A percentile compares a stretch with the other conserved stretches of the same genome.
Conservation (phyloP, 352 stramenopile species). For the Globisporangium solare region DNA sequence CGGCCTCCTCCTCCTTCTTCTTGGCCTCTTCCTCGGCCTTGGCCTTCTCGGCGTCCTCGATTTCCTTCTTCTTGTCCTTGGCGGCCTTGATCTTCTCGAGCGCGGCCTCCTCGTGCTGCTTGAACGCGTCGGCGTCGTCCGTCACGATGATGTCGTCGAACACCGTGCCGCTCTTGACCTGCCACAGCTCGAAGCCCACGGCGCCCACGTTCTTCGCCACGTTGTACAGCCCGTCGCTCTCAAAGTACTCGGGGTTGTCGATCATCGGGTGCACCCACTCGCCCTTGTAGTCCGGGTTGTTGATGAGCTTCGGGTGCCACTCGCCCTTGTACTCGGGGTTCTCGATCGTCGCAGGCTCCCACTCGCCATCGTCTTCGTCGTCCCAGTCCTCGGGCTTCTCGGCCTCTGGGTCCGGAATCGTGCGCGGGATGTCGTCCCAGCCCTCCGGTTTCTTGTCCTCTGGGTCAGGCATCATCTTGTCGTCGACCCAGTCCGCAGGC, state of each 20-base stretch:
- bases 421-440: constrained; percentile 94
- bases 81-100: constrained; percentile 86
- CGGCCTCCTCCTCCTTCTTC: constrained; percentile 64
- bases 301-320: constrained; percentile 98
- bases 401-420: constrained; percentile 97
- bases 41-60: constrained; percentile 69
- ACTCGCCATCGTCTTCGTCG: constrained; percentile 98
- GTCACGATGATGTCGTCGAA: constrained; percentile 99
- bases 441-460: constrained; percentile 95
- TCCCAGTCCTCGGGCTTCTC: constrained; percentile 98
- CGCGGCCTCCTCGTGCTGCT: constrained; percentile 94
- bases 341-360: constrained; percentile 93
- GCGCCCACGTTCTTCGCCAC: constrained; percentile 94
- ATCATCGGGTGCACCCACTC: constrained; percentile 96
- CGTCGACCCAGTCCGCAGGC: constrained; percentile 98
- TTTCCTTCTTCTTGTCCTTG: constrained; percentile 71
- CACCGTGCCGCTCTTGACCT: constrained; percentile 97
- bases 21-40: constrained; percentile 67
- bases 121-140: constrained; percentile 95
- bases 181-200: constrained; percentile 99
- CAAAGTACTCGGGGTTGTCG: constrained; percentile 96
- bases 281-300: constrained; percentile 99
- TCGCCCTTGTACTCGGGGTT: constrained; percentile 99
- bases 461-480: constrained; percentile 91
- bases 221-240: constrained; percentile 94